Evolutionary conservation across 352 stramenopile species (phyloP), one percentile per base, ranked within the genome.

Genomic region (Phytophthora pini): DNA sequence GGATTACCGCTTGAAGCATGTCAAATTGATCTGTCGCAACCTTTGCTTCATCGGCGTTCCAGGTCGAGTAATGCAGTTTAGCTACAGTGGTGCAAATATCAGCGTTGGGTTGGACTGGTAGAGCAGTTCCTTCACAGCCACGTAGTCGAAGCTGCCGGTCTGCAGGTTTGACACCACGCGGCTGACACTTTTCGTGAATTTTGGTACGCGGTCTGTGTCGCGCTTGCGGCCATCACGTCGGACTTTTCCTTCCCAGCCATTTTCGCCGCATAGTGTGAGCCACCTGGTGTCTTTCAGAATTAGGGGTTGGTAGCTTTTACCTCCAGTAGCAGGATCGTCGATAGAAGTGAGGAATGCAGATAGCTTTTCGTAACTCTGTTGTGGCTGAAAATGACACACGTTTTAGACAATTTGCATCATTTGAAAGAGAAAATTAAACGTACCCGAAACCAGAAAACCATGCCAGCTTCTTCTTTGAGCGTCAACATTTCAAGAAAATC

Each of bases 391-490:
- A 38, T 34, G n/a, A 20, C 29, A 50, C 46, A 79, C 6, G 29
- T 34, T 34, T 34, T 34, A 36, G 31, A 36, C 31, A 13, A 13
- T 13, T 36, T 36, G 31, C 11, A 36, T 36, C 29, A 34, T 34
- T 34, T 8, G 6, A 34, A n/a, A 50, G 20, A 20, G 5, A 13
- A 43, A 50, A 34, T 20, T 32, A 7, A 26, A 72, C 77, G 8
- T 65, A 92, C 83, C 32, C 79, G 78, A 47, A 93, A 93, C 84
- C 84, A 93, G 50, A 88, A 90, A 10, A 93, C 68, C 66, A 89
- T 73, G 0, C 78, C 78, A 46, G 79, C 75, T 51, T 93, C 84
- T 61, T 93, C 84, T 49, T 91, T 91, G 2, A 91, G 68, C 10
- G 79, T 88, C 44, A 93, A 57, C 59, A 93, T 81, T 68, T 93